These are phyloP conservation scores for Herpotrichia juniperi DNA, from an alignment of 2,329 filamentous ascomycete species.

Conservation along the genomic window DNA sequence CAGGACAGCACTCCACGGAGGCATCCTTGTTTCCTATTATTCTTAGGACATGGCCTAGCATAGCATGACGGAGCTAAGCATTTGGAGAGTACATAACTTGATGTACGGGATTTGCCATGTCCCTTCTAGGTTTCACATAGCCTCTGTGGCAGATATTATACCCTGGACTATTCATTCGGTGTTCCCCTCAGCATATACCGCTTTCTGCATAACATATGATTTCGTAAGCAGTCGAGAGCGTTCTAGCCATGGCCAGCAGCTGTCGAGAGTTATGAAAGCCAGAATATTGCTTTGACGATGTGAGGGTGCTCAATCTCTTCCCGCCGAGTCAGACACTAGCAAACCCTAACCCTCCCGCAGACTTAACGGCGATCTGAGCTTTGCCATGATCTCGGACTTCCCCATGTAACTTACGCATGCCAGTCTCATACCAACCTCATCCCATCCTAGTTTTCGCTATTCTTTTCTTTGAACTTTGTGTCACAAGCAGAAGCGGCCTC, in stretches of 20 bases:
- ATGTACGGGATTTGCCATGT: not conserved
- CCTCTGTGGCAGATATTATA: constrained; percentile 5
- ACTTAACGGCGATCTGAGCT: too few species aligned
- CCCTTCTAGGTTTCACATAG: not conserved
- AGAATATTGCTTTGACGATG: too few species aligned
- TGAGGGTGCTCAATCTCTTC: too few species aligned
- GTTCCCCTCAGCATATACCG: not conserved
- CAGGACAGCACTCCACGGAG: not conserved
- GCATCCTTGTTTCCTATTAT: not conserved
- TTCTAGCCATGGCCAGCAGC: not conserved
- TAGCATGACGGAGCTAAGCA: too few species aligned
- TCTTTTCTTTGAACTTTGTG: too few species aligned
- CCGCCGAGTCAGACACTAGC: too few species aligned
- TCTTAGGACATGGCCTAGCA: not conserved
- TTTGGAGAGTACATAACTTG: not conserved
- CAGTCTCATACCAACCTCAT: too few species aligned
- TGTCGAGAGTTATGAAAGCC: not conserved
- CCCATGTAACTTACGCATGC: too few species aligned
- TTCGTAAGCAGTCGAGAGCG: not conserved
- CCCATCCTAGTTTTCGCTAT: too few species aligned
- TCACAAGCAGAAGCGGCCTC: too few species aligned
- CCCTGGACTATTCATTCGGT: not conserved
- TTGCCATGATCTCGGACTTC: too few species aligned
- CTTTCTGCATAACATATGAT: not conserved
- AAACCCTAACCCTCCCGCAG: too few species aligned